Evolutionary conservation across 139 green algal genomes (phyloP).

Genomic region (Volvox africanus): DNA sequence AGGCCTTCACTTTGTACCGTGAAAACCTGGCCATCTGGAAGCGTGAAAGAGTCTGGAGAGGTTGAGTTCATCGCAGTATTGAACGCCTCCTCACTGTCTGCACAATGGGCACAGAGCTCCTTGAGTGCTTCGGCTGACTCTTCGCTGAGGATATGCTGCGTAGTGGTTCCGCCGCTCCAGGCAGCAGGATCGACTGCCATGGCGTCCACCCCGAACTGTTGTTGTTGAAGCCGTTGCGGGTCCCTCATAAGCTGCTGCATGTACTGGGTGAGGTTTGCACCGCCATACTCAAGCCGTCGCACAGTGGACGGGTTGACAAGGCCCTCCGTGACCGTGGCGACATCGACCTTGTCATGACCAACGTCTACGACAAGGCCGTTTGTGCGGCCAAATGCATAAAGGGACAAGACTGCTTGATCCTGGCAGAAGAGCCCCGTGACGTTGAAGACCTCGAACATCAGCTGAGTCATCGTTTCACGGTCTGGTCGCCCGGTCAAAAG

Average conservation of each 20-base stretch:
- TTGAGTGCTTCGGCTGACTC: constrained; percentile 38
- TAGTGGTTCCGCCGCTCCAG: neutral
- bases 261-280: constrained; percentile 68
- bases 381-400: constrained; percentile 83
- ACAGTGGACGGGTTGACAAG: constrained; percentile 61
- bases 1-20: constrained; percentile 39
- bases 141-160: neutral
- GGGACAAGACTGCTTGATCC: constrained; percentile 76
- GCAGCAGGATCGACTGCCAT: neutral
- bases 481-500: constrained; percentile 72
- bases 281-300: constrained; percentile 71
- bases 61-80: neutral
- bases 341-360: constrained; percentile 79
- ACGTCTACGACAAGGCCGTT: constrained; percentile 88
- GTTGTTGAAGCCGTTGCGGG: neutral
- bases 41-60: constrained; percentile 47
- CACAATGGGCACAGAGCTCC: constrained; percentile 23
- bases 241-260: constrained; percentile 27
- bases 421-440: constrained; percentile 76
- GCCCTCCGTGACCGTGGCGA: constrained; percentile 87
- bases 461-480: constrained; percentile 79
- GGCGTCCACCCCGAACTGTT: neutral
- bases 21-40: constrained; percentile 65
- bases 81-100: neutral
- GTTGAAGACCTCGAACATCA: constrained; percentile 88